Base-by-base conservation (phyloP, 495 filamentous ascomycete genomes). In the Aspergillus homomorphus region DNA sequence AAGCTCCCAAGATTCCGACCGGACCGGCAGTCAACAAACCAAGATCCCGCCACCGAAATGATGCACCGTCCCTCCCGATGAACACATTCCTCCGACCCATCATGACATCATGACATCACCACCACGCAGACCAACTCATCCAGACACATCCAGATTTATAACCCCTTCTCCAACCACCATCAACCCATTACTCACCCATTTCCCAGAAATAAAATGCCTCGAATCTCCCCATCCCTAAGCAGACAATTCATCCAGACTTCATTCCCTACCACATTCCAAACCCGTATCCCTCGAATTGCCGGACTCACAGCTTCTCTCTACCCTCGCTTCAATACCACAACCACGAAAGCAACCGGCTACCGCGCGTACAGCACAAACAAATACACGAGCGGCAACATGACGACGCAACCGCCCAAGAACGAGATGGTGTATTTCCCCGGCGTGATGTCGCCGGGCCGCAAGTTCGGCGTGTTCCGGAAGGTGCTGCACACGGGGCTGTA, bases 401-500 rank as follows among this genome's bases (percentile, higher is more conserved):
- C 62, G 30, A 62, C 63, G 41, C 65, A 74, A n/a, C 76, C 73
- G 20, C 82, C 80, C 24, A 71, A 70, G 54, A 77, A 84, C 49
- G 71, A 84, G 61, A 86, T 87, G 84, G 75, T 75, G 44, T 78
- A 84, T 67, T 81, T 87, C 57, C 79, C 82, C 10, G 62, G 72
- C 18, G 77, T 87, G 69, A 77, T 80, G 19, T 75, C 74, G 4
- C 62, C 76, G n/a, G 72, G 81, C 33, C 76, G 80, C 0, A 68
- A 77, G 20, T 86, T 81, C 42, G 73, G 67, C 10, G 78, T 84
- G 54, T 88, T 87, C 66, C 75, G 84, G 6, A 80, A 80, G 55
- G 84, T 86, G 21, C 68, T 88, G 9, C 84, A 80, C 71, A 87
- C 83, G 5, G 84, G 82, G 3, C 69, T 86, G 15, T 86, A 84